Evolutionary conservation across 352 stramenopile genomes (phyloP).

Genomic region (Phytophthora nicotianae): DNA sequence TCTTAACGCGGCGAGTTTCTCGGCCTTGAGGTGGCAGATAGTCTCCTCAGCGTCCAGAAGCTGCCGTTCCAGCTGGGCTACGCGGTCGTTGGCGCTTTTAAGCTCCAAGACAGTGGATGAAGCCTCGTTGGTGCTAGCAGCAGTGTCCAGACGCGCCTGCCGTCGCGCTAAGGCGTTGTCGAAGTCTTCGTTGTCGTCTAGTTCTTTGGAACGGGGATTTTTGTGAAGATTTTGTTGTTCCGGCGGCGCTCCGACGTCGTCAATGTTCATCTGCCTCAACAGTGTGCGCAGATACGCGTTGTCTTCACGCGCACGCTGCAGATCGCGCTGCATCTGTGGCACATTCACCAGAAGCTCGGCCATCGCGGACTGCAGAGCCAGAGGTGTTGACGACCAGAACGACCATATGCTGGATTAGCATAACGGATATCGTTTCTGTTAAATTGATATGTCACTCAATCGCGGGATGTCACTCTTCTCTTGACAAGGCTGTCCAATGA

Average conservation of each 20-base stretch:
- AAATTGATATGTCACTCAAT: neutral
- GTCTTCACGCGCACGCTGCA: slow-evolving; percentile 36
- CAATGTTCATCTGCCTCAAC: slow-evolving; percentile 28
- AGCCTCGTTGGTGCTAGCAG: neutral
- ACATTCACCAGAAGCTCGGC: slow-evolving; percentile 29
- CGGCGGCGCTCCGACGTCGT: neutral
- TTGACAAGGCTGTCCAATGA: neutral
- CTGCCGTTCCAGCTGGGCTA: slow-evolving; percentile 51
- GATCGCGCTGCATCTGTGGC: slow-evolving; percentile 34
- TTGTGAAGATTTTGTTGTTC: neutral
- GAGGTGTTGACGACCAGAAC: slow-evolving; percentile 6
- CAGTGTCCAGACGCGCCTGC: slow-evolving; percentile 26
- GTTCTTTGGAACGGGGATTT: slow-evolving; percentile 8
- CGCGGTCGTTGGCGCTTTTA: slow-evolving; percentile 56
- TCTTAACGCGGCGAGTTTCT: slow-evolving; percentile 64
- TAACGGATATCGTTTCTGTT: slow-evolving; percentile 7
- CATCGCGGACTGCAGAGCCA: slow-evolving; percentile 14
- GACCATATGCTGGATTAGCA: slow-evolving; percentile 2
- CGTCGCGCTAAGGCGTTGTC: slow-evolving; percentile 19
- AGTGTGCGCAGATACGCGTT: slow-evolving; percentile 36
- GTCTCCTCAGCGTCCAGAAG: slow-evolving; percentile 74
- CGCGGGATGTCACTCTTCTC: slow-evolving; percentile 6
- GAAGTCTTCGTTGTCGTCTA: slow-evolving; percentile 19
- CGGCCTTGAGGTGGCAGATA: slow-evolving; percentile 76
- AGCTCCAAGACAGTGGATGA: slow-evolving; percentile 42